Conservation (phyloP, 2,329 filamentous ascomycete species). For the Verticillium klebahnii region DNA sequence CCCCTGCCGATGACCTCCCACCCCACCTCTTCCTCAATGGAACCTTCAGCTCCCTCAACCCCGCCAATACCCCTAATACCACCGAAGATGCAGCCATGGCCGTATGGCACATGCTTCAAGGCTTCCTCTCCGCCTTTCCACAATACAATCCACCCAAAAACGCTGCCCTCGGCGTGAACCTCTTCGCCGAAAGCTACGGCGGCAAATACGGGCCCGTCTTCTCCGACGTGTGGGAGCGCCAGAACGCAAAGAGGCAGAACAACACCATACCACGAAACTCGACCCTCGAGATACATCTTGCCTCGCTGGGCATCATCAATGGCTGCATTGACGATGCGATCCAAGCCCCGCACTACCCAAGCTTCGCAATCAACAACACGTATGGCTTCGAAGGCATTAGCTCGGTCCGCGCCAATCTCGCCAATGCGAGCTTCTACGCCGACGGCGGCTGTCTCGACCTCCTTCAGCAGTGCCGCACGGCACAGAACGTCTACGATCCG, state of each 20-base stretch:
- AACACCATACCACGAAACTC: slow-evolving; percentile 42
- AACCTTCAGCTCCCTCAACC: slow-evolving; percentile 56
- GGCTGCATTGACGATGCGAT: slow-evolving; percentile 63
- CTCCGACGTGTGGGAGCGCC: slow-evolving; percentile 51
- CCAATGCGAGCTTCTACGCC: slow-evolving; percentile 9
- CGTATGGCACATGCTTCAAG: slow-evolving; percentile 62
- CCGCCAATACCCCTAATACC: slow-evolving; percentile 46
- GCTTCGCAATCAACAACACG: slow-evolving; percentile 59
- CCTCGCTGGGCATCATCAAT: slow-evolving; percentile 65
- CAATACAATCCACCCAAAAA: slow-evolving; percentile 48
- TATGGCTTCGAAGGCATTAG: slow-evolving; percentile 47
- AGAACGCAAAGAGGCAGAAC: slow-evolving; percentile 54
- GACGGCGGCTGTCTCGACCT: slow-evolving; percentile 10
- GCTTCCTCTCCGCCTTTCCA: slow-evolving; percentile 54
- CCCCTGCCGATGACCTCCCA: slow-evolving; percentile 13
- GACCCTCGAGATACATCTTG: slow-evolving; percentile 56
- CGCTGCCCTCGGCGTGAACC: slow-evolving; percentile 51
- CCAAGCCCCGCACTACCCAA: slow-evolving; percentile 53
- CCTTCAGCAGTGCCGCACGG: slow-evolving; percentile 12
- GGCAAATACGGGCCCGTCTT: slow-evolving; percentile 67
- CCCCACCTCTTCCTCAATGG: slow-evolving; percentile 49
- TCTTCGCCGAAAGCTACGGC: slow-evolving; percentile 67
- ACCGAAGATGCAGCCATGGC: slow-evolving; percentile 52
- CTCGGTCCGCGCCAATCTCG: slow-evolving; percentile 9
- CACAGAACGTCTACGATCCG: slow-evolving; percentile 8